Conservation (phyloP, 2,329 filamentous ascomycete genomes). For the Talaromyces sp. region DNA sequence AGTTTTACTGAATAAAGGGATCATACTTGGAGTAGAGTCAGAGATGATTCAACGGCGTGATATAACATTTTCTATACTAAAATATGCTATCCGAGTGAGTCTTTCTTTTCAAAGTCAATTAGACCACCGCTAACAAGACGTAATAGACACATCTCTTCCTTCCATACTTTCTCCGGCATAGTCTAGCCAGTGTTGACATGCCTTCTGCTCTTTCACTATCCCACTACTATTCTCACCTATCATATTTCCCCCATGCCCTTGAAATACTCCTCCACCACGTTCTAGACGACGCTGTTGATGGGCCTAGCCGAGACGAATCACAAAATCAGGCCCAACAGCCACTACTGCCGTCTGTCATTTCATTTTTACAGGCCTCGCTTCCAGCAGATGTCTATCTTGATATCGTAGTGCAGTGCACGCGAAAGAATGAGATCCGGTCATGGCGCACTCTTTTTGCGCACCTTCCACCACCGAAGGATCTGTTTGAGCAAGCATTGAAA, state of each 20-base stretch:
- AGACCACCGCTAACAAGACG: slow-evolving; percentile 1
- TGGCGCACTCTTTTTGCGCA: slow-evolving; percentile 94
- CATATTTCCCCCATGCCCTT: slow-evolving; percentile 89
- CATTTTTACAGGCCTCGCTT: slow-evolving; percentile 66
- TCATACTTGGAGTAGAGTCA: slow-evolving; percentile 84
- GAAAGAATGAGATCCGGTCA: slow-evolving; percentile 91
- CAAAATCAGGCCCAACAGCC: slow-evolving; percentile 27
- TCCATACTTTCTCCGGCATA: slow-evolving; percentile 77
- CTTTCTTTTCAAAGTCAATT: neutral
- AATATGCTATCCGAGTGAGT: slow-evolving; percentile 79
- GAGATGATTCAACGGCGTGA: slow-evolving; percentile 92
- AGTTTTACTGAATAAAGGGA: slow-evolving; percentile 80
- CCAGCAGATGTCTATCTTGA: slow-evolving; percentile 73
- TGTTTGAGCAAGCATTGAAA: slow-evolving; percentile 89
- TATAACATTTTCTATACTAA: slow-evolving; percentile 83
- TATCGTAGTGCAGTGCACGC: slow-evolving; percentile 92
- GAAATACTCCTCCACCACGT: slow-evolving; percentile 91
- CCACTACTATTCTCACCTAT: slow-evolving; percentile 78
- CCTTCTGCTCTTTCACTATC: slow-evolving; percentile 76
- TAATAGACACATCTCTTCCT: slow-evolving; percentile 84
- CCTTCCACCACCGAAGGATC: slow-evolving; percentile 80
- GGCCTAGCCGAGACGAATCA: slow-evolving; percentile 31
- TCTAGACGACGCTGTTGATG: slow-evolving; percentile 89
- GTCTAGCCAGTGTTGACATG: slow-evolving; percentile 72
- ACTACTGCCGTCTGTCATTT: slow-evolving; percentile 53